Evolutionary conservation across 75 land plant species (phyloP).

Genomic region (Selaginella moellendorffii): DNA sequence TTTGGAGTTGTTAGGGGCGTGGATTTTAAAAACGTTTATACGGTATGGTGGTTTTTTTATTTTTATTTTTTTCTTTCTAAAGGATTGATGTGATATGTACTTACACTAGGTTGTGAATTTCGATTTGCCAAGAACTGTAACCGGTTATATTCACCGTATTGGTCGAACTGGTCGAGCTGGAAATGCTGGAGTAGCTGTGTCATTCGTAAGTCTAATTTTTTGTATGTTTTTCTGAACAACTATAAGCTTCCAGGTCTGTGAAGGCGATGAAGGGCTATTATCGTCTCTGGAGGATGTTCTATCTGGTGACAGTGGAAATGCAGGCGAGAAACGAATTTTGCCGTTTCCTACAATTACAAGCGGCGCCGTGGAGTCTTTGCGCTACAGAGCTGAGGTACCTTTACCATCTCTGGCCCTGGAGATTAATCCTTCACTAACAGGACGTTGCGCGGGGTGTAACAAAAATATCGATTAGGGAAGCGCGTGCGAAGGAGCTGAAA

Average conservation of each 20-base stretch:
- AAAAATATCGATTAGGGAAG: conserved; percentile 60
- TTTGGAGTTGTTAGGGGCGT: conserved; percentile 98
- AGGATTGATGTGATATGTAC: not conserved
- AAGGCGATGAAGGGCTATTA: conserved; percentile 46
- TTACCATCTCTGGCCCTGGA: no score
- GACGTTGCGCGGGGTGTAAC: conserved; percentile 80
- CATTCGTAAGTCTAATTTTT: conserved; percentile 44
- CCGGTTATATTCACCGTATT: conserved; percentile 78
- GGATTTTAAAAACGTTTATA: conserved; percentile 86
- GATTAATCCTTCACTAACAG: no score
- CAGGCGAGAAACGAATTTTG: conserved; percentile 23
- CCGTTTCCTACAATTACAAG: conserved; percentile 68
- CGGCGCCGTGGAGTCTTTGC: conserved; percentile 72
- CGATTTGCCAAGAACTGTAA: conserved; percentile 59
- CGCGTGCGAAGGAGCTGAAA: conserved; percentile 78
- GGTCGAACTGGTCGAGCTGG: conserved; percentile 92
- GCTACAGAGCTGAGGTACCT: conserved; percentile 83
- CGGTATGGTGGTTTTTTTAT: conserved; percentile 30
- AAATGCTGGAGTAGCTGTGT: conserved; percentile 68
- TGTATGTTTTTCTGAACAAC: not conserved
- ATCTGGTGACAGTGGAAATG: conserved; percentile 19
- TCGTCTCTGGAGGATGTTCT: conserved; percentile 39
- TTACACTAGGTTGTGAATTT: conserved; percentile 55
- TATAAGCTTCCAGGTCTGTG: conserved; percentile 38
- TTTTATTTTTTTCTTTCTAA: no score